Evolutionary conservation across 2,329 filamentous ascomycete genomes (phyloP).

Genomic region (Sarocladium kiliense): DNA sequence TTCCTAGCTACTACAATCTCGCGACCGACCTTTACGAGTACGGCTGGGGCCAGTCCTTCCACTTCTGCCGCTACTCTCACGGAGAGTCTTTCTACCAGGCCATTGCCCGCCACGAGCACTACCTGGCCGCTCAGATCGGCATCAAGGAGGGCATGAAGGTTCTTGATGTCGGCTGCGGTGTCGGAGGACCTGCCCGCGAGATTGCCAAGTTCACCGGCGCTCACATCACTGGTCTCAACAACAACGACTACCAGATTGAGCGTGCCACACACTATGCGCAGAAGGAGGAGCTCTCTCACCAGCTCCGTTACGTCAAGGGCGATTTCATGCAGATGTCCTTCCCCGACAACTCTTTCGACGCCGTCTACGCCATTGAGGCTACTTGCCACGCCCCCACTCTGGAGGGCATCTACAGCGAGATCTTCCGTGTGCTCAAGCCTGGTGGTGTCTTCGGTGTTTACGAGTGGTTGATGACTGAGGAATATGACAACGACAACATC

Average conservation of each 20-base stretch:
- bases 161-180: conserved; percentile 93
- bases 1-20: conserved; percentile 81
- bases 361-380: conserved; percentile 95
- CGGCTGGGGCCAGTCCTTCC: conserved; percentile 93
- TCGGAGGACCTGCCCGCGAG: conserved; percentile 90
- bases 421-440: conserved; percentile 91
- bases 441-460: conserved; percentile 95
- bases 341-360: conserved; percentile 86
- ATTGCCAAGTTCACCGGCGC: conserved; percentile 93
- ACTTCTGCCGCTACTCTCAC: conserved; percentile 90
- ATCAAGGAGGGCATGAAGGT: conserved; percentile 85
- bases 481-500: conserved; percentile 84
- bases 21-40: conserved; percentile 97
- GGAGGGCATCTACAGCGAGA: conserved; percentile 89
- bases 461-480: conserved; percentile 98
- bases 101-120: conserved; percentile 95
- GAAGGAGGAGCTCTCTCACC: conserved; percentile 73
- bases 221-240: conserved; percentile 90
- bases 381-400: conserved; percentile 91
- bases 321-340: conserved; percentile 99
- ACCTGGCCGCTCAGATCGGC: conserved; percentile 84
- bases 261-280: conserved; percentile 81
- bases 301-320: conserved; percentile 85
- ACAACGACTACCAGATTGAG: conserved; percentile 98
- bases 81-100: conserved; percentile 86